A percentile compares a stretch with the other conserved stretches of the same genome.
Conservation (phyloP, 345 rosid species). For the Camelina sativa region DNA sequence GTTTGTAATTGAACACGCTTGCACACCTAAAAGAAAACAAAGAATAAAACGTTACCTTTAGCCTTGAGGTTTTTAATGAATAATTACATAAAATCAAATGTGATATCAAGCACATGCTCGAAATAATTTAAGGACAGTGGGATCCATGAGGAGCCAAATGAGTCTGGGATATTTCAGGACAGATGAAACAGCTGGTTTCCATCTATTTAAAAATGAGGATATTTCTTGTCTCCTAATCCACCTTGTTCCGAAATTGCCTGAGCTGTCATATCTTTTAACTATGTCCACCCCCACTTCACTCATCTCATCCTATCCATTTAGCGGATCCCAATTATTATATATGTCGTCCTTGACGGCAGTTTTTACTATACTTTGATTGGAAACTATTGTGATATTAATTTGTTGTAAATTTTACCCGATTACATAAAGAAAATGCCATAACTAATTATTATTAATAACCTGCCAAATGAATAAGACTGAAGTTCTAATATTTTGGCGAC, state of each 20-base stretch:
- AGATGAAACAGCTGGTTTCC: constrained; percentile 40
- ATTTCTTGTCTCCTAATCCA: constrained; percentile 29
- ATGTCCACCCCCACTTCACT: constrained; percentile 21
- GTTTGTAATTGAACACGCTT: neutral
- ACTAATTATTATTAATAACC: neutral
- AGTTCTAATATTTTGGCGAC: too few species aligned
- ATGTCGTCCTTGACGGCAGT: constrained; percentile 18
- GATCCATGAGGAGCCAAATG: constrained; percentile 31
- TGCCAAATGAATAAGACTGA: neutral
- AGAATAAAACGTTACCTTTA: neutral
- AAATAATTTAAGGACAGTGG: constrained; percentile 26
- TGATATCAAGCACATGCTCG: neutral
- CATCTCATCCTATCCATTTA: constrained; percentile 17
- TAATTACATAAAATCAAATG: constrained; percentile 1
- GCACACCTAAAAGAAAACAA: neutral
- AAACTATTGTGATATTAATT: neutral
- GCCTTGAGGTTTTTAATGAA: neutral
- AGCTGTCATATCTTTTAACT: constrained; percentile 36
- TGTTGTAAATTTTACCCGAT: neutral
- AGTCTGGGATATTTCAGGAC: constrained; percentile 23
- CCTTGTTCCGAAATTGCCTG: constrained; percentile 1
- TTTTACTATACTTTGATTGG: neutral
- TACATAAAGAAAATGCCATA: neutral
- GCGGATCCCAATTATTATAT: neutral
- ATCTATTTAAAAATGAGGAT: constrained; percentile 16